Percentiles rank a stretch among this genome's conserved stretches.
Evolutionary conservation across 495 filamentous ascomycete species (phyloP).

Genomic region (Daldinia loculata): DNA sequence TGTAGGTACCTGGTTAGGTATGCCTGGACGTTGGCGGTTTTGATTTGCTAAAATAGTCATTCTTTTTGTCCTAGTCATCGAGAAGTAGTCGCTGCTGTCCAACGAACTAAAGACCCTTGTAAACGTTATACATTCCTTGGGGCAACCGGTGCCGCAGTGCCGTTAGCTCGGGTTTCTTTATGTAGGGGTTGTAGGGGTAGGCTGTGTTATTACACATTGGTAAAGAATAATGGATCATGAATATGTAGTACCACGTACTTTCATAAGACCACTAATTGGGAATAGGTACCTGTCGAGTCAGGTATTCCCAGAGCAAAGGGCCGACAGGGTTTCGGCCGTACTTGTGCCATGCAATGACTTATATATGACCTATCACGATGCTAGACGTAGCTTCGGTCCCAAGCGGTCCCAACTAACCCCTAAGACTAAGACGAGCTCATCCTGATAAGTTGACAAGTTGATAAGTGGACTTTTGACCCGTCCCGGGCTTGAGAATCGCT

Average conservation of each 20-base stretch:
- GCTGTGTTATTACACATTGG: slow-evolving; percentile 3
- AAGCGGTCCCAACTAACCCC: slow-evolving; percentile 6
- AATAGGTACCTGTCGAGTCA: slow-evolving; percentile 33
- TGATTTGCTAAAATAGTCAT: background rate
- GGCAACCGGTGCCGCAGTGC: slow-evolving; percentile 30
- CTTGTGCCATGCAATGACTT: slow-evolving; percentile 32
- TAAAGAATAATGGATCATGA: slow-evolving; percentile 1
- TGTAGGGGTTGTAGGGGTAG: background rate
- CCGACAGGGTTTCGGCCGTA: slow-evolving; percentile 45
- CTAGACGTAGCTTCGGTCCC: slow-evolving; percentile 18
- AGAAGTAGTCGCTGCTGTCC: slow-evolving; percentile 1
- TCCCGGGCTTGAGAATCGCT: slow-evolving; percentile 15
- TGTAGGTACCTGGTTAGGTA: no score
- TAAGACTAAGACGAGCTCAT: slow-evolving; percentile 16
- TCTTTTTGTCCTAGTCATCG: background rate
- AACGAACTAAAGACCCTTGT: slow-evolving; percentile 10
- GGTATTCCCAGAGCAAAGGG: slow-evolving; percentile 35
- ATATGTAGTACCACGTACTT: slow-evolving; percentile 10
- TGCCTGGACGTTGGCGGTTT: background rate
- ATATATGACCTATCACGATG: slow-evolving; percentile 32
- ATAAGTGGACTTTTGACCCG: background rate
- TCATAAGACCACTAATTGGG: slow-evolving; percentile 15
- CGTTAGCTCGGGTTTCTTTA: slow-evolving; percentile 30
- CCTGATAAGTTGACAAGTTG: background rate
- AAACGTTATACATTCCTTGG: slow-evolving; percentile 16